Evolutionary conservation across 179 eudicot species (phyloP).

Genomic region (Actinidia chinensis): DNA sequence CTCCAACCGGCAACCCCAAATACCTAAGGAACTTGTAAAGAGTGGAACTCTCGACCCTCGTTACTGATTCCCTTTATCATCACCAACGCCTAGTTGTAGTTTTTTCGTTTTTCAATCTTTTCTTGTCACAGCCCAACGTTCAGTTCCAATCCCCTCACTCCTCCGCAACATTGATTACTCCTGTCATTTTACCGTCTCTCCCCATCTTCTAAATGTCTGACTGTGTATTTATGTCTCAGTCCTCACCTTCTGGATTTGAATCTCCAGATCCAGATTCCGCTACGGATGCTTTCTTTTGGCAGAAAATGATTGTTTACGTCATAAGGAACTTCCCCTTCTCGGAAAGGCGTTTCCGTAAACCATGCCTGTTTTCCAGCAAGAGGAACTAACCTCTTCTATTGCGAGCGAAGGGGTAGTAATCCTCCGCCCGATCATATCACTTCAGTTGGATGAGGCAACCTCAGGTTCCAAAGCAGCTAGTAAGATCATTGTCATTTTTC

Average conservation of each 20-base stretch:
- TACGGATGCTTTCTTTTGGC: conserved; percentile 26
- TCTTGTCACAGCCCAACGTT: conserved; percentile 43
- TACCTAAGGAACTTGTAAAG: conserved; percentile 21
- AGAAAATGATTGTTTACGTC: conserved; percentile 32
- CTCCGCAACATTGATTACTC: conserved; percentile 70
- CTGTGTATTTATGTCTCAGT: conserved; percentile 56
- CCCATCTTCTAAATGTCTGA: conserved; percentile 91
- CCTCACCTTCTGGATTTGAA: conserved; percentile 64
- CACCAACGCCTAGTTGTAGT: conserved; percentile 43
- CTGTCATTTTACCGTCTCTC: conserved; percentile 78
- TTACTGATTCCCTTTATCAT: background rate
- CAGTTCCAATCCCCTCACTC: conserved; percentile 53
- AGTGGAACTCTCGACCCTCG: conserved; percentile 27
- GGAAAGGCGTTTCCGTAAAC: conserved; percentile 36
- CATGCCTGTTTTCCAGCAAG: conserved; percentile 19
- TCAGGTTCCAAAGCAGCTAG: conserved; percentile 36
- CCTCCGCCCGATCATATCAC: conserved; percentile 52
- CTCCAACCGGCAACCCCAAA: conserved; percentile 20
- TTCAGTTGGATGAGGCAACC: conserved; percentile 40
- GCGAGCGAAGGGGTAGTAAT: conserved; percentile 64
- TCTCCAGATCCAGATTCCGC: conserved; percentile 35
- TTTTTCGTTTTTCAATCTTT: conserved; percentile 56
- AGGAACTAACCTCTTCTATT: conserved; percentile 38
- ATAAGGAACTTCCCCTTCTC: conserved; percentile 30
- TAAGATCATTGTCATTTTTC: conserved; percentile 63